phyloP scores from a whole-genome alignment of 2,329 filamentous ascomycete species.

The Pseudogymnoascus sp. region DNA sequence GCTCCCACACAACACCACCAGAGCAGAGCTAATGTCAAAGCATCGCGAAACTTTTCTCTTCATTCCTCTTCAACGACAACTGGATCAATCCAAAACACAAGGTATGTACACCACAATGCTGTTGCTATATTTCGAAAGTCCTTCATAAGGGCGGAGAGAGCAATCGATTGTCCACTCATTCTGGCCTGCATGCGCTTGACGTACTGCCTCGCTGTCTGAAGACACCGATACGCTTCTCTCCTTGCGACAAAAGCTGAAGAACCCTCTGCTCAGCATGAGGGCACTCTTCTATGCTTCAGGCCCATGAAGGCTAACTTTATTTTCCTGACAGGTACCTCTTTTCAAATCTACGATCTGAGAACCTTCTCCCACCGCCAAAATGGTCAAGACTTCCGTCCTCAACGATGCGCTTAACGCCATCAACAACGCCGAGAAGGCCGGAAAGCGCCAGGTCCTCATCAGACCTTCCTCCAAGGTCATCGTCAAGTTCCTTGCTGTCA shows the following conservation, averaged over 20 bases:
- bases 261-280: constrained; percentile 43
- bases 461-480: constrained; percentile 99
- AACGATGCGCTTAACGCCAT: constrained; percentile 98
- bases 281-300: constrained; percentile 48
- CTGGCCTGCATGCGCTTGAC: constrained; percentile 12
- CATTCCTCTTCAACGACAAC: constrained; percentile 9
- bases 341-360: constrained; percentile 63
- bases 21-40: constrained; percentile 3
- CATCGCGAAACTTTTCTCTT: constrained; percentile 3
- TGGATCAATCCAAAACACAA: not conserved
- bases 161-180: constrained; percentile 44
- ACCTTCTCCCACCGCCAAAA: constrained; percentile 72
- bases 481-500: constrained; percentile 96
- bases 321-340: constrained; percentile 56
- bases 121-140: constrained; percentile 15
- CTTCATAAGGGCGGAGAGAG: constrained; percentile 37
- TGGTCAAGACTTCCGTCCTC: constrained; percentile 99
- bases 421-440: constrained; percentile 99
- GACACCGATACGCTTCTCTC: constrained; percentile 54
- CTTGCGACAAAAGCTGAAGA: constrained; percentile 60
- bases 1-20: constrained; percentile 3
- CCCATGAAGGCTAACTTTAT: constrained; percentile 56
- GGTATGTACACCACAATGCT: constrained; percentile 3
- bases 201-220: constrained; percentile 20
- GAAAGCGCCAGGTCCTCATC: constrained; percentile 99